Conservation (phyloP, 2,329 filamentous ascomycete species). For the Trichoderma sp. region DNA sequence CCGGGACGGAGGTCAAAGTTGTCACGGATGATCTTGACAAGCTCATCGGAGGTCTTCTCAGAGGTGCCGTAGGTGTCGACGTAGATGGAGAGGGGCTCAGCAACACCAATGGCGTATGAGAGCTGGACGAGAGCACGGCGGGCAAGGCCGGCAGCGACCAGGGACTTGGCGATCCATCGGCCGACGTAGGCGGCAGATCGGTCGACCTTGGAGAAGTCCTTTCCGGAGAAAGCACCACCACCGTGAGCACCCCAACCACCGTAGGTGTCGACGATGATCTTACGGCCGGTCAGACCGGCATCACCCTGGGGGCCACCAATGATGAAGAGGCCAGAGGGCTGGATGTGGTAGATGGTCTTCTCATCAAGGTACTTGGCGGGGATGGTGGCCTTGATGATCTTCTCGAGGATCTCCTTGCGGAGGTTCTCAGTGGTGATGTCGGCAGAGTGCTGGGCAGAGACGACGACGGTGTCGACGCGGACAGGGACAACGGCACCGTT, state of each 20-base stretch:
- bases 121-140: constrained; percentile 95
- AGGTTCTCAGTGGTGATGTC: constrained; percentile 88
- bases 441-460: constrained; percentile 90
- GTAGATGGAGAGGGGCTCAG: constrained; percentile 96
- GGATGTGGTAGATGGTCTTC: constrained; percentile 94
- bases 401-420: constrained; percentile 91
- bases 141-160: constrained; percentile 83
- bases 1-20: constrained; percentile 99
- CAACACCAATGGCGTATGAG: constrained; percentile 98
- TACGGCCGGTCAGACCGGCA: constrained; percentile 95
- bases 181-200: constrained; percentile 95
- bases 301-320: constrained; percentile 99
- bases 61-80: constrained; percentile 98
- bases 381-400: constrained; percentile 95
- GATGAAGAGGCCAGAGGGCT: constrained; percentile 98
- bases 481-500: constrained; percentile 87
- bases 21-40: constrained; percentile 87
- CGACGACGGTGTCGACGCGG: constrained; percentile 93
- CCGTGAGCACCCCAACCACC: constrained; percentile 99
- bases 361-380: constrained; percentile 89
- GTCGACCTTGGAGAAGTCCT: constrained; percentile 99
- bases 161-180: constrained; percentile 98
- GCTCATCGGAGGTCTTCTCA: constrained; percentile 81
- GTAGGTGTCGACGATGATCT: constrained; percentile 99
- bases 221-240: constrained; percentile 99